Evolutionary conservation across 192 early-diverging fungal genomes (phyloP), one percentile per base, ranked within the genome.

Genomic region (Rhizophagus sp.): DNA sequence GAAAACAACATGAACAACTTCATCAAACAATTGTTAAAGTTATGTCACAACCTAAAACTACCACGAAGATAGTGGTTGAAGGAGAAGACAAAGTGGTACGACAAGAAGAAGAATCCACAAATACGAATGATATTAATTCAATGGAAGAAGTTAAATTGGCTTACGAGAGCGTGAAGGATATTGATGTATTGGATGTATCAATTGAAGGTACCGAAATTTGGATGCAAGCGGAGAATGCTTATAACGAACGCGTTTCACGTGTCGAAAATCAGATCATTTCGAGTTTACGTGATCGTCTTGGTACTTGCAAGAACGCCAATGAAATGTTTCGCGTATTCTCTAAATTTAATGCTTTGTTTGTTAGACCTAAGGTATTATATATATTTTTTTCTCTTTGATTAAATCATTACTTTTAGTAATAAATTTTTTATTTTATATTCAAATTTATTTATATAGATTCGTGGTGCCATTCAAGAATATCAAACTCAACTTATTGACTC

Each of bases 241-340:
- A 99, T 87, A 98, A 98, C 83, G 96, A 98, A 85, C 92, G 93
- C 25, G 95, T 99, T 27, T 90, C 95, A 36, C 89, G 95, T 12
- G 96, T 99, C 12, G 98, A 99, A 83, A 98, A 98, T 86, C 95
- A 97, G 84, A 98, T 99, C 80, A 99, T 99, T 80, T 90, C 94
- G 24, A 90, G 67, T 34, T 86, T 99, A 30, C 92, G 97, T 27
- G 98, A 99, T 87, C 89, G 96, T 27, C 90, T 99, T 49, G 98
- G 96, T 27, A 96, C 94, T 11, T 95, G 95, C 69, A 95, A 95
- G 84, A 99, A 95, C 82, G 98, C 98, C 4, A 96, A 94, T 68
- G 98, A 99, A 82, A 99, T 99, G 98, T 99, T 99, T 88, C 91
- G 97, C 19, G 96, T 99, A 27, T 99, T 99, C 83, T 97, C 96